These are phyloP conservation scores for Ailanthus altissimus DNA, from an alignment of 345 rosid species.

Conservation along the genomic window DNA sequence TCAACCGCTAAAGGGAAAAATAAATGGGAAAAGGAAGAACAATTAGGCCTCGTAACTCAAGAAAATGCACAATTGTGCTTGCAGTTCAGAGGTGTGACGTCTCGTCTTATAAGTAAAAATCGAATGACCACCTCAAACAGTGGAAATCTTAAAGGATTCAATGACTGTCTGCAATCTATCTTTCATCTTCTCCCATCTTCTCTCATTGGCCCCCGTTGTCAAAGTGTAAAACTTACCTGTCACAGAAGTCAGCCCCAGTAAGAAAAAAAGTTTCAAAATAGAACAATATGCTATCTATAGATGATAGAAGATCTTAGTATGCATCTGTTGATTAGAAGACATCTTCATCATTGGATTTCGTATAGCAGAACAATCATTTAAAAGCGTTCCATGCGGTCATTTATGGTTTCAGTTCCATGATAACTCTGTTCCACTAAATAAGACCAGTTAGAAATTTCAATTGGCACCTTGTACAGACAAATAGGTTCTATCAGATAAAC, in stretches of 20 bases:
- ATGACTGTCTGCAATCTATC: conserved; percentile 67
- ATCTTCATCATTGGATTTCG: neutral
- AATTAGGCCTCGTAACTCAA: conserved; percentile 1
- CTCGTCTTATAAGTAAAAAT: neutral
- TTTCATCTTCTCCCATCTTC: conserved; percentile 94
- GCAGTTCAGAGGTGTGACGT: conserved; percentile 5
- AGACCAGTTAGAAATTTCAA: neutral
- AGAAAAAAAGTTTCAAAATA: neutral
- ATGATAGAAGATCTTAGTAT: neutral
- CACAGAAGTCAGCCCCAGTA: conserved; percentile 10
- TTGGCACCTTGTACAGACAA: neutral
- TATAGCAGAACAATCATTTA: too few species aligned
- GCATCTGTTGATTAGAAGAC: neutral
- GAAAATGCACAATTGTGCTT: conserved; percentile 25
- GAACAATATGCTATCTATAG: neutral
- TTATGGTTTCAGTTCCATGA: neutral
- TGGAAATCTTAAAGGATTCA: conserved; percentile 73
- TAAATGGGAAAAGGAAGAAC: neutral
- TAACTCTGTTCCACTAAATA: neutral
- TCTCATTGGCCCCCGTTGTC: conserved; percentile 86
- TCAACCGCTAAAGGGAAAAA: too few species aligned
- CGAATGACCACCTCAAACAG: conserved; percentile 32
- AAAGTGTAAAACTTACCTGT: conserved; percentile 83
- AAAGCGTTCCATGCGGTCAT: too few species aligned
- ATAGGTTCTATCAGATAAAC: neutral